These are phyloP conservation scores for Trichopus zeylanicus DNA, from an alignment of 116 monocot species.

Conservation along the genomic window DNA sequence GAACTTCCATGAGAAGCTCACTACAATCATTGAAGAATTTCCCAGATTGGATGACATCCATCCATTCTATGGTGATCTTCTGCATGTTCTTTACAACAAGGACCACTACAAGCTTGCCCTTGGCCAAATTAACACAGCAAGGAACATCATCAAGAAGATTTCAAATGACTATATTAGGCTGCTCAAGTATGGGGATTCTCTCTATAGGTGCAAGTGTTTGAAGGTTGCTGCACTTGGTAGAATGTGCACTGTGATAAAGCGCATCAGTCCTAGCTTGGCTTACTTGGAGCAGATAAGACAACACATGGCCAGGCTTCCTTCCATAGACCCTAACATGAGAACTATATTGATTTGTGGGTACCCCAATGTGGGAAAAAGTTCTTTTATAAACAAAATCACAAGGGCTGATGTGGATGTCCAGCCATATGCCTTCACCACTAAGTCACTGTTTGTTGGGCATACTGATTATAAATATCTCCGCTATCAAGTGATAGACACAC, in stretches of 20 bases:
- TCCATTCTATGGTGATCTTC: conserved; percentile 67
- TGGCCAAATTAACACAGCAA: conserved; percentile 66
- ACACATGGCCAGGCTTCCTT: conserved; percentile 72
- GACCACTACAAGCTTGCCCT: too few species aligned
- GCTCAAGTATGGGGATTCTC: conserved; percentile 73
- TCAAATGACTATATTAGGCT: too few species aligned
- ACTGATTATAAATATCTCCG: conserved; percentile 77
- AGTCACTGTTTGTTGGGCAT: conserved; percentile 74
- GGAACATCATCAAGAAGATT: conserved; percentile 48
- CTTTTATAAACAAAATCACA: conserved; percentile 65
- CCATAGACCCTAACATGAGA: conserved; percentile 58
- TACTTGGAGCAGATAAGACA: conserved; percentile 67
- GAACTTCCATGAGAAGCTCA: conserved; percentile 56
- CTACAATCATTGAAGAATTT: conserved; percentile 60
- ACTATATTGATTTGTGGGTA: conserved; percentile 64
- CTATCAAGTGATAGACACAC: conserved; percentile 75
- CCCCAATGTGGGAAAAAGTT: conserved; percentile 78
- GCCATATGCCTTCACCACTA: conserved; percentile 72
- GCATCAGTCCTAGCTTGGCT: conserved; percentile 52
- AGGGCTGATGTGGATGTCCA: conserved; percentile 77
- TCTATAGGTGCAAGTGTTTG: conserved; percentile 66
- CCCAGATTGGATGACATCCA: conserved; percentile 59
- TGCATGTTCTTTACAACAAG: conserved; percentile 66
- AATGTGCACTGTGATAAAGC: conserved; percentile 56
- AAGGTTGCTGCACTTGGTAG: conserved; percentile 63